Percentiles rank a stretch among this genome's conserved stretches.
These are phyloP conservation scores for Colletotrichum sp. DNA, from an alignment of 2,329 filamentous ascomycete genomes.

Conservation along the genomic window DNA sequence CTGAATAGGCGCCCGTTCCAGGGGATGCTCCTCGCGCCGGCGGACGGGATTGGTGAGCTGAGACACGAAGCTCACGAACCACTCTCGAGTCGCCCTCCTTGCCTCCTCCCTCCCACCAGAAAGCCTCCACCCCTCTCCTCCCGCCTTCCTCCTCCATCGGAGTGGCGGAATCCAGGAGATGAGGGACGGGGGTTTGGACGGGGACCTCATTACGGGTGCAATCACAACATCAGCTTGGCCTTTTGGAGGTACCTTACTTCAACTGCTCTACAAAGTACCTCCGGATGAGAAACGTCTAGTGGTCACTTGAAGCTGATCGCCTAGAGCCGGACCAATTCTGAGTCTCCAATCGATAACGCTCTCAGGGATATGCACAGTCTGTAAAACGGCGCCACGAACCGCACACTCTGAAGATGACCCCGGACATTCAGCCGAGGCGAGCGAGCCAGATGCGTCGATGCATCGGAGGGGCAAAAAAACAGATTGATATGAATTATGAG, in stretches of 20 bases:
- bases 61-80: background rate
- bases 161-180: slow-evolving; percentile 13
- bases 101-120: background rate
- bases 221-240: background rate
- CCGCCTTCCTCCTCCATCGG: slow-evolving; percentile 7
- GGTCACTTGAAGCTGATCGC: background rate
- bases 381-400: background rate
- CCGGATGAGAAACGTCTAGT: background rate
- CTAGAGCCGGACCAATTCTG: background rate
- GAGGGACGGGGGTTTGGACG: background rate
- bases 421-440: background rate
- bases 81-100: background rate
- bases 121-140: background rate
- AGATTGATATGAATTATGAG: background rate
- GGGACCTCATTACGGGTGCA: slow-evolving; percentile 2
- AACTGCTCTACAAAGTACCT: background rate
- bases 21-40: background rate
- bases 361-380: background rate
- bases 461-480: background rate
- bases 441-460: background rate
- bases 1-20: background rate
- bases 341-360: background rate
- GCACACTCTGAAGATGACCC: background rate
- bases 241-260: background rate
- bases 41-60: background rate